phyloP scores from a whole-genome alignment of 768 basidiomycete species.

The Calocera viscosa region DNA sequence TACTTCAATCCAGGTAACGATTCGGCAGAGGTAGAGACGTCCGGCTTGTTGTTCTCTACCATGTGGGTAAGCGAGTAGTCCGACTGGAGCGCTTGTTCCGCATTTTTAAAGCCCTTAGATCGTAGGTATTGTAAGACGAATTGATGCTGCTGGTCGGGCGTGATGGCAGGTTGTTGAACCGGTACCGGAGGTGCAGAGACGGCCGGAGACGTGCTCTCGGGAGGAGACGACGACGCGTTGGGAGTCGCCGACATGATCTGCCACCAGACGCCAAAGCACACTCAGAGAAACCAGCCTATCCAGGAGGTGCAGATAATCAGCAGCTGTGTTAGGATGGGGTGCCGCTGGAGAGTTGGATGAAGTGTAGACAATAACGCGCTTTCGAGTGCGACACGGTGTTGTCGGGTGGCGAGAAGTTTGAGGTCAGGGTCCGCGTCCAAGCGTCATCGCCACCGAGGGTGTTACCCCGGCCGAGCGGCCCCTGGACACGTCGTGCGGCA shows the following conservation, averaged over 20 bases:
- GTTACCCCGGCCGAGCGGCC: background rate
- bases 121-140: conserved; percentile 41
- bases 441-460: background rate
- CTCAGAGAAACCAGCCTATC: too few species aligned
- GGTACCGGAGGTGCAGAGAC: background rate
- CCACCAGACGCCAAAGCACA: too few species aligned
- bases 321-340: too few species aligned
- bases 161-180: background rate
- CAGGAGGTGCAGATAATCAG: too few species aligned
- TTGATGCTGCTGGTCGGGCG: conserved; percentile 24
- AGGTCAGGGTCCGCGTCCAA: background rate
- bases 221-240: background rate
- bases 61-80: background rate
- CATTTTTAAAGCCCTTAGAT: conserved; percentile 34
- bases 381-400: too few species aligned
- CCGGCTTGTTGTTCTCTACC: conserved; percentile 10
- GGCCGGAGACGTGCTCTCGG: background rate
- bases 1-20: conserved; percentile 12
- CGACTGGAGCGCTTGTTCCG: conserved; percentile 40
- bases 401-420: background rate
- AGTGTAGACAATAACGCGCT: too few species aligned
- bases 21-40: conserved; percentile 39
- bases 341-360: too few species aligned
- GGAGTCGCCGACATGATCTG: background rate
- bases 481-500: background rate